Evolutionary conservation across 1,139 yeast genomes (phyloP).

Genomic region (Taphrina betulina): DNA sequence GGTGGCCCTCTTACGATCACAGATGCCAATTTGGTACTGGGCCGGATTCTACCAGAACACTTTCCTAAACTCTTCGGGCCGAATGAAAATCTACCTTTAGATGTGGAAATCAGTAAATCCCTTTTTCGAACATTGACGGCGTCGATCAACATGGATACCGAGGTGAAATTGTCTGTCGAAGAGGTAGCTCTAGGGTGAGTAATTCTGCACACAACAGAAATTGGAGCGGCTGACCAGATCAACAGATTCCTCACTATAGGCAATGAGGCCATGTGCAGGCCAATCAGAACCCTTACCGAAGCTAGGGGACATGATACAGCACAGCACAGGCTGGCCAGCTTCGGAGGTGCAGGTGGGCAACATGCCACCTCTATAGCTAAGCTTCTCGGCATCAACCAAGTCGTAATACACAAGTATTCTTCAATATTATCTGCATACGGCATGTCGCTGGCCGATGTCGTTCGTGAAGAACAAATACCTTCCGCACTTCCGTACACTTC

Average conservation of each 20-base stretch:
- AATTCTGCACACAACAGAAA: conserved; percentile 54
- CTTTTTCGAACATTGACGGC: conserved; percentile 50
- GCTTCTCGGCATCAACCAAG: conserved; percentile 49
- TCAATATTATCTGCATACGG: conserved; percentile 56
- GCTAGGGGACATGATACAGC: conserved; percentile 52
- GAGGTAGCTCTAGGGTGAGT: conserved; percentile 54
- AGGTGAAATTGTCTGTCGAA: conserved; percentile 45
- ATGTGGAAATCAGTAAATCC: conserved; percentile 46
- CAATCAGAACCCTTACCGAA: conserved; percentile 52
- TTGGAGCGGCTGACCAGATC: conserved; percentile 49
- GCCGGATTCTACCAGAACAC: conserved; percentile 52
- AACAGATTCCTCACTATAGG: conserved; percentile 42
- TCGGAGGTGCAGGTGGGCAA: conserved; percentile 61
- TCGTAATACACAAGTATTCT: conserved; percentile 53
- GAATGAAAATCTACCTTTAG: conserved; percentile 52
- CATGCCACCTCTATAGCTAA: conserved; percentile 53
- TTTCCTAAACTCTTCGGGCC: conserved; percentile 60
- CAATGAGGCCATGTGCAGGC: background rate
- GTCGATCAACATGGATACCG: conserved; percentile 48
- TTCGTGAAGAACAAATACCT: conserved; percentile 61
- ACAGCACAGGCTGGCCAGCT: conserved; percentile 51
- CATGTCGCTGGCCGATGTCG: conserved; percentile 55
- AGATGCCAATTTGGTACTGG: conserved; percentile 56
- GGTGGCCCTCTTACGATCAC: conserved; percentile 60
- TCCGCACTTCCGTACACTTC: conserved; percentile 45